Conservation (phyloP, 2,329 filamentous ascomycete species). For the Polychaeton citri region DNA sequence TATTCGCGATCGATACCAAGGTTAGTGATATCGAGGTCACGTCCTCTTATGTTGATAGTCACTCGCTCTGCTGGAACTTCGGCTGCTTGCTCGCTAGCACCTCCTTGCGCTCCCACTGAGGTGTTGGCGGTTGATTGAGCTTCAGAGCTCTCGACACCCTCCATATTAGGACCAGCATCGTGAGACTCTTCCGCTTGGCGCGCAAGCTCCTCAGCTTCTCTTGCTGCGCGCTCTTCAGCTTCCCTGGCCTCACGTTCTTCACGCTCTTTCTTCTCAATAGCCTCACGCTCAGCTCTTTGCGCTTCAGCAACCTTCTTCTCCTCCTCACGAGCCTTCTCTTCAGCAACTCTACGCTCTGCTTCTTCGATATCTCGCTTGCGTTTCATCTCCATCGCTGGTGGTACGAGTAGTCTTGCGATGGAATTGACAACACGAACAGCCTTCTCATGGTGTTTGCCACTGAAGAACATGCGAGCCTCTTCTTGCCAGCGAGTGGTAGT, state of each 20-base stretch:
- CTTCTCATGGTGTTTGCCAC: slow-evolving; percentile 53
- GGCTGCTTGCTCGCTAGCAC: slow-evolving; percentile 27
- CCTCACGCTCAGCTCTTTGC: slow-evolving; percentile 43
- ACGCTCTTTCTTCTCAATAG: slow-evolving; percentile 36
- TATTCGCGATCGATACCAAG: slow-evolving; percentile 92
- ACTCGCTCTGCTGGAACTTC: slow-evolving; percentile 42
- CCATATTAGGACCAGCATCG: slow-evolving; percentile 39
- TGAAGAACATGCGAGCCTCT: slow-evolving; percentile 78
- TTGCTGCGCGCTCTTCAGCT: slow-evolving; percentile 25
- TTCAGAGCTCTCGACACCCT: slow-evolving; percentile 53
- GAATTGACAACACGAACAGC: slow-evolving; percentile 53
- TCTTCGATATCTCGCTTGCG: slow-evolving; percentile 56
- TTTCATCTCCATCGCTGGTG: slow-evolving; percentile 70
- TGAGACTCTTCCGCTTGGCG: slow-evolving; percentile 5
- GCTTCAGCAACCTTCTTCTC: slow-evolving; percentile 48
- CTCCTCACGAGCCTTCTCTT: slow-evolving; percentile 49
- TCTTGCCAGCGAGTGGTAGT: slow-evolving; percentile 77
- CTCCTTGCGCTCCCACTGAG: slow-evolving; percentile 24
- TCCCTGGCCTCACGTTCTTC: slow-evolving; percentile 36
- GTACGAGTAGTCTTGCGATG: slow-evolving; percentile 62
- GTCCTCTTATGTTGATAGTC: slow-evolving; percentile 71
- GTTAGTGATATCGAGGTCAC: slow-evolving; percentile 83
- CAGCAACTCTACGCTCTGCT: slow-evolving; percentile 50
- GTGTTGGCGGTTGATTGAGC: slow-evolving; percentile 22
- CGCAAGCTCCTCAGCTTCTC: slow-evolving; percentile 19